Conservation (phyloP, 2,329 filamentous ascomycete species). For the Mycogone perniciosa region DNA sequence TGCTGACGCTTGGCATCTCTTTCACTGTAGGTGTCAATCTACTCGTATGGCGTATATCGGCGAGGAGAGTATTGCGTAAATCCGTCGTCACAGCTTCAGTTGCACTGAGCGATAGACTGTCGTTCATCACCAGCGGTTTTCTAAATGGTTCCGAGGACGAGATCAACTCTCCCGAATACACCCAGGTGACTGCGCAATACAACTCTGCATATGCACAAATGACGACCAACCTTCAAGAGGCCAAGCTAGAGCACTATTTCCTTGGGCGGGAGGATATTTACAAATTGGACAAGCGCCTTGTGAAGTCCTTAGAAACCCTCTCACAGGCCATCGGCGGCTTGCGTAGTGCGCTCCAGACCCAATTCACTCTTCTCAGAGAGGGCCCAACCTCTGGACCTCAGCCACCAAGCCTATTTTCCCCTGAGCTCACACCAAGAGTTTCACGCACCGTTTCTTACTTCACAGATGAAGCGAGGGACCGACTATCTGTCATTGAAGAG, state of each 20-base stretch:
- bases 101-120: slow-evolving; percentile 73
- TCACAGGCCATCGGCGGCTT: slow-evolving; percentile 87
- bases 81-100: slow-evolving; percentile 67
- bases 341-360: slow-evolving; percentile 80
- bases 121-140: slow-evolving; percentile 76
- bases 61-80: slow-evolving; percentile 64
- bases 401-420: slow-evolving; percentile 15
- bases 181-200: slow-evolving; percentile 56
- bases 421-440: slow-evolving; percentile 17
- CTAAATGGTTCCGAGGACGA: slow-evolving; percentile 77
- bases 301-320: slow-evolving; percentile 77
- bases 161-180: slow-evolving; percentile 59
- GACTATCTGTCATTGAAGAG: slow-evolving; percentile 58
- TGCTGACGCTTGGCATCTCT: slow-evolving; percentile 71
- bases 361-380: slow-evolving; percentile 78
- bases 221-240: slow-evolving; percentile 72
- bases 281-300: slow-evolving; percentile 68
- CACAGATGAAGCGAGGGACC: slow-evolving; percentile 35
- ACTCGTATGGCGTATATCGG: slow-evolving; percentile 70
- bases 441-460: slow-evolving; percentile 24
- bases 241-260: slow-evolving; percentile 83
- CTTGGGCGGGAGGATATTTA: slow-evolving; percentile 75
- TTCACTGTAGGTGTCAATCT: slow-evolving; percentile 70
- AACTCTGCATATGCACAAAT: slow-evolving; percentile 62
- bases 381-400: slow-evolving; percentile 24